These are phyloP conservation scores for Thielaviopsis cerberus DNA, from an alignment of 2,329 filamentous ascomycete genomes.

Conservation along the genomic window DNA sequence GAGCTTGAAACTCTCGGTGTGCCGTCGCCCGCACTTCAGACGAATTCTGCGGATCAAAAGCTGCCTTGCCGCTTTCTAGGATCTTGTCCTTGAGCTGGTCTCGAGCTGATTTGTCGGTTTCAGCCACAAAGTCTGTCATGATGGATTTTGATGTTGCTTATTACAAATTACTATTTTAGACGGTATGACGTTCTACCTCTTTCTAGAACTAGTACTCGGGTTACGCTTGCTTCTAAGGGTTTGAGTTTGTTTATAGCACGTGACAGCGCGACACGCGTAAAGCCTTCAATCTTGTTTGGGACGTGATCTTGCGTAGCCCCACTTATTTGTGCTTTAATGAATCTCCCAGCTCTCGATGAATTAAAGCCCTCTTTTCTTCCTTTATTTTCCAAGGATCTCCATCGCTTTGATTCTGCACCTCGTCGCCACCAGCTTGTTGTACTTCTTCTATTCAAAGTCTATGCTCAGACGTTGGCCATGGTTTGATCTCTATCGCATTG, in stretches of 20 bases:
- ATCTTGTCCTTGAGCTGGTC: conserved; percentile 7
- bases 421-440: background rate
- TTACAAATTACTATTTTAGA: background rate
- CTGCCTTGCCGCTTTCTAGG: conserved; percentile 26
- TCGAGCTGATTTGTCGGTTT: conserved; percentile 13
- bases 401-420: background rate
- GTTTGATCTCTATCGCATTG: background rate
- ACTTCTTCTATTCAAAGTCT: background rate
- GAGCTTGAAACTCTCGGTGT: conserved; percentile 24
- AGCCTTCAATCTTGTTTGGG: background rate
- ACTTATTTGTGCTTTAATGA: background rate
- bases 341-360: background rate
- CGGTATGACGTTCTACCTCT: no score
- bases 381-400: background rate
- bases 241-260: no score
- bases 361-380: background rate
- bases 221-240: background rate
- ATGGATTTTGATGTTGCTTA: background rate
- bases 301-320: background rate
- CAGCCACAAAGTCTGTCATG: conserved; percentile 18
- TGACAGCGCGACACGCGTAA: background rate
- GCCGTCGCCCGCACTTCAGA: conserved; percentile 20
- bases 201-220: background rate
- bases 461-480: background rate
- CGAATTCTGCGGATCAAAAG: conserved; percentile 28